Percentiles rank a stretch among this genome's conserved stretches.
Conservation (phyloP, 2,329 filamentous ascomycete genomes). For the Cephalotrichum gorgonifer region DNA sequence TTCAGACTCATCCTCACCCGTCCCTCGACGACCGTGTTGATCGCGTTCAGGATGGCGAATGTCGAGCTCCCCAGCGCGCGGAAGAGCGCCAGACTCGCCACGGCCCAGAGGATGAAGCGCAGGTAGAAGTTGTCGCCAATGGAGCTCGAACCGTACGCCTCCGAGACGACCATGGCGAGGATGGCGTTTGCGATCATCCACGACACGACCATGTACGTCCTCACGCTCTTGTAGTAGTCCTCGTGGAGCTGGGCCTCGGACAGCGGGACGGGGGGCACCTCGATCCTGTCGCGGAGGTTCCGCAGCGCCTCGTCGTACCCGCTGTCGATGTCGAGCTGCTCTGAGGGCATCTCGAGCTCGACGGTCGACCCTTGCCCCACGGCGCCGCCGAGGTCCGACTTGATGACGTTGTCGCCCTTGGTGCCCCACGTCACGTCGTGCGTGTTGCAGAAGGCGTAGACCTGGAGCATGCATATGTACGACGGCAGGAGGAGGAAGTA, state of each 20-base stretch:
- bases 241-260: constrained; percentile 83
- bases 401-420: constrained; percentile 92
- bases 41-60: constrained; percentile 72
- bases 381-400: constrained; percentile 84
- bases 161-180: constrained; percentile 84
- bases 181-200: constrained; percentile 93
- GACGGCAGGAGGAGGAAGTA: constrained; percentile 88
- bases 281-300: constrained; percentile 86
- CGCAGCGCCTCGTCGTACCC: constrained; percentile 95
- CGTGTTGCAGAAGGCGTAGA: constrained; percentile 98
- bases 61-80: constrained; percentile 71
- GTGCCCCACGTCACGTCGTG: constrained; percentile 99
- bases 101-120: constrained; percentile 84
- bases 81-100: constrained; percentile 79
- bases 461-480: constrained; percentile 95
- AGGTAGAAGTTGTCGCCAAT: constrained; percentile 84
- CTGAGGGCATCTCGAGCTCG: constrained; percentile 93
- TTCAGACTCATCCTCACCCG: constrained; percentile 54
- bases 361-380: constrained; percentile 67
- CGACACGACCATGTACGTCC: constrained; percentile 93
- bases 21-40: constrained; percentile 82
- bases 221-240: constrained; percentile 95
- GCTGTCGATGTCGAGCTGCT: constrained; percentile 95
- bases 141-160: constrained; percentile 64
- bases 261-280: constrained; percentile 53